Conservation (phyloP, 306 rosid species). For the Elaeagnus macrophylla region DNA sequence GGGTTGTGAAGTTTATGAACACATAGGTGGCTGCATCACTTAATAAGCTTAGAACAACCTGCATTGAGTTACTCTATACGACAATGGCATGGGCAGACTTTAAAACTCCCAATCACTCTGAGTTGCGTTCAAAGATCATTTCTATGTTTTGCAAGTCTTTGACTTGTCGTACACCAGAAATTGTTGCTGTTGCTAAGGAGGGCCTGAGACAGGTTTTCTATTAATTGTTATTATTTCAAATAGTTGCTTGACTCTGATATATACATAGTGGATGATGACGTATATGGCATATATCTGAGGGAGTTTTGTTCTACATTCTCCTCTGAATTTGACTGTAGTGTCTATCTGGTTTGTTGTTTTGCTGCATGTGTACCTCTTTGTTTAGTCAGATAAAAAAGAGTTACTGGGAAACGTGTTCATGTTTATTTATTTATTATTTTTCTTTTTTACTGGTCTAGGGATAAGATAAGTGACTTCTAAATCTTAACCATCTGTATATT, state of each 20-base stretch:
- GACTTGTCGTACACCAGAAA: conserved; percentile 92
- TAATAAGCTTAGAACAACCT: conserved; percentile 87
- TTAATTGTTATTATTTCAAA: too few species aligned
- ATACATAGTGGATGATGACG: too few species aligned
- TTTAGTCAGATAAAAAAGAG: too few species aligned
- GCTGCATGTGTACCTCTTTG: not conserved
- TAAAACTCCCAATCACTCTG: conserved; percentile 83
- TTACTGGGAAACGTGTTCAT: too few species aligned
- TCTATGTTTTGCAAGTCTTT: conserved; percentile 95
- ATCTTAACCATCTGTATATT: conserved; percentile 9
- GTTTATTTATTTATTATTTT: too few species aligned
- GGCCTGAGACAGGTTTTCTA: conserved; percentile 81
- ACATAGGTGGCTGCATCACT: conserved; percentile 83
- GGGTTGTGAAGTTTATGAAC: conserved; percentile 87
- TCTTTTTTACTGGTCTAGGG: too few species aligned
- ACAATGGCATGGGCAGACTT: conserved; percentile 99
- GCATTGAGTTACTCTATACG: conserved; percentile 94
- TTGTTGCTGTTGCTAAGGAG: conserved; percentile 98
- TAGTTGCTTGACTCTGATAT: too few species aligned
- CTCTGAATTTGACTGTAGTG: not conserved
- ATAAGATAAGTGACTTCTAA: conserved; percentile 9
- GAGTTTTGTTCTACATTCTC: conserved; percentile 5
- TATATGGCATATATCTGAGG: not conserved
- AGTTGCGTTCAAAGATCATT: conserved; percentile 88
- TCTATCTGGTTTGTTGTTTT: not conserved